These are phyloP conservation scores for Pseudogymnoascus sp. DNA, from an alignment of 2,329 filamentous ascomycete genomes.

Conservation along the genomic window DNA sequence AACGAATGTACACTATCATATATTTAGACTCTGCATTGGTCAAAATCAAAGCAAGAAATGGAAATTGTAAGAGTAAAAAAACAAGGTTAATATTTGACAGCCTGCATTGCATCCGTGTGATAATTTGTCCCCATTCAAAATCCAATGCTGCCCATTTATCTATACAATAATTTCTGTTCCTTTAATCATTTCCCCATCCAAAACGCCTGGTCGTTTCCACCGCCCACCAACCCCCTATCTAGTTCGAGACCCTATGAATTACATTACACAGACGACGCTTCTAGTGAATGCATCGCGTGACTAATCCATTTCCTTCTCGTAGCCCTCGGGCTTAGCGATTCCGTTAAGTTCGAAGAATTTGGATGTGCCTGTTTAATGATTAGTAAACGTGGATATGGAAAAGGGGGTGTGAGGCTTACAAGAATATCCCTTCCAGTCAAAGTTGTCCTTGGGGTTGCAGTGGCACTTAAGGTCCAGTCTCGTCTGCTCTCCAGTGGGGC, in stretches of 20 bases:
- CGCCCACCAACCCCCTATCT: background rate
- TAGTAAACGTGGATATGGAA: slow-evolving; percentile 3
- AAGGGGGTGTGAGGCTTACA: slow-evolving; percentile 51
- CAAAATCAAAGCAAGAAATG: background rate
- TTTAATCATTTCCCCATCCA: background rate
- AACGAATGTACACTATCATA: background rate
- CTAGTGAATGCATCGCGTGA: slow-evolving; percentile 8
- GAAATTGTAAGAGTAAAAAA: background rate
- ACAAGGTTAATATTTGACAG: background rate
- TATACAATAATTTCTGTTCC: background rate
- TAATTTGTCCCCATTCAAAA: background rate
- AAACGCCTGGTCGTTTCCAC: slow-evolving; percentile 3
- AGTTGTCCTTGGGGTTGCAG: slow-evolving; percentile 94
- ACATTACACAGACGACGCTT: background rate
- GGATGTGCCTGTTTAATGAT: slow-evolving; percentile 56
- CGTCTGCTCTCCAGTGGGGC: slow-evolving; percentile 80
- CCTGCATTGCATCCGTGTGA: background rate
- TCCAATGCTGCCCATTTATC: background rate
- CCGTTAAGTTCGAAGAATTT: slow-evolving; percentile 79
- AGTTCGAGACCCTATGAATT: background rate
- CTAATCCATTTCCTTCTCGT: slow-evolving; percentile 59
- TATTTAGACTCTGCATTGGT: background rate
- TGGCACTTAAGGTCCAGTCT: slow-evolving; percentile 81
- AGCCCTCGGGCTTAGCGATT: slow-evolving; percentile 76
- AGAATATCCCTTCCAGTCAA: slow-evolving; percentile 98